phyloP scores from a whole-genome alignment of 164 flowering plant genomes.

The Berberis vulgaris region DNA sequence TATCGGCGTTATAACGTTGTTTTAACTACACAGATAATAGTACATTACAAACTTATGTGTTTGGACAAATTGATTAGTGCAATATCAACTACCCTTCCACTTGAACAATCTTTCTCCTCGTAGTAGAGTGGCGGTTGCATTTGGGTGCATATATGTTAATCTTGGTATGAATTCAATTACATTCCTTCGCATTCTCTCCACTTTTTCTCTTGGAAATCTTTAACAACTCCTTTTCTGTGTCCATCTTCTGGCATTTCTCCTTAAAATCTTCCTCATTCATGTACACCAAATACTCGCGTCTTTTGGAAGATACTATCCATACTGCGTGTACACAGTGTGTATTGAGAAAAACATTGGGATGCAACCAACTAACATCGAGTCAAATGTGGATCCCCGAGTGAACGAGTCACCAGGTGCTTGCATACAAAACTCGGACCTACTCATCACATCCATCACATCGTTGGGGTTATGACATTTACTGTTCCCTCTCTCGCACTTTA shows the following conservation, averaged over 20 bases:
- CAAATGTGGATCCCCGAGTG: conserved; percentile 61
- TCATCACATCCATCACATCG: conserved; percentile 33
- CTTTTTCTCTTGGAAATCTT: conserved; percentile 20
- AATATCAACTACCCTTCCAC: conserved; percentile 30
- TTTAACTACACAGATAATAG: no score
- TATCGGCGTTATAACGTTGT: no score
- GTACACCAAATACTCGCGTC: conserved; percentile 40
- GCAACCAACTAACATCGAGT: conserved; percentile 53
- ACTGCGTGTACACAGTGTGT: conserved; percentile 57
- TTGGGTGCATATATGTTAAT: conserved; percentile 47
- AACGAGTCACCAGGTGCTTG: conserved; percentile 70
- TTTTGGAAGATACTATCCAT: conserved; percentile 44
- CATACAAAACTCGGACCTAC: conserved; percentile 34
- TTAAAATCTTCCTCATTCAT: conserved; percentile 13
- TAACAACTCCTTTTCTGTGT: conserved; percentile 25
- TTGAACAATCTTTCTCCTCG: conserved; percentile 17
- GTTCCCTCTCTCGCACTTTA: conserved; percentile 24
- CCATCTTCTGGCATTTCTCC: not conserved
- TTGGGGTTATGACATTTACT: conserved; percentile 35
- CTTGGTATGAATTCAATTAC: conserved; percentile 48
- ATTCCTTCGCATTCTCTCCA: conserved; percentile 25
- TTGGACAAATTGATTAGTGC: conserved; percentile 26
- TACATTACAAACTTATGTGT: conserved; percentile 6
- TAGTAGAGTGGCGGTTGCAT: conserved; percentile 14
- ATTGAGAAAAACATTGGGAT: conserved; percentile 60